These are phyloP conservation scores for Tetracladium setigerum DNA, from an alignment of 495 filamentous ascomycete species.

Conservation along the genomic window DNA sequence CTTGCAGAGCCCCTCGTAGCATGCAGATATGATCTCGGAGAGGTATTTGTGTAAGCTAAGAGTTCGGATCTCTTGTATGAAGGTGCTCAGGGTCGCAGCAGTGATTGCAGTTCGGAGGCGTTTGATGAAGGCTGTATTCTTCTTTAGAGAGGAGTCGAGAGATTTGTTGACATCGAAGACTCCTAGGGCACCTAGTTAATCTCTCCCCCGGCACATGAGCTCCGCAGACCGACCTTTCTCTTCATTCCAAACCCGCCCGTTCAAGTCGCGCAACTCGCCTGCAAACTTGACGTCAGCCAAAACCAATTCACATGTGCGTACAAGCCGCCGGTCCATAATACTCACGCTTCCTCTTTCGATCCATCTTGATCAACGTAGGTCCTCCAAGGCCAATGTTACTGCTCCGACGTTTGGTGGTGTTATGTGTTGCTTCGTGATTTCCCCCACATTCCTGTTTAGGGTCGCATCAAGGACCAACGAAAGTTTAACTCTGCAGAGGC, in stretches of 20 bases:
- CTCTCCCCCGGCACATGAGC: conserved; percentile 1
- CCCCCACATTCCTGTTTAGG: conserved; percentile 21
- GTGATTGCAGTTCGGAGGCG: conserved; percentile 86
- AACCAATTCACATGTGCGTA: conserved; percentile 6
- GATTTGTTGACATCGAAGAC: conserved; percentile 70
- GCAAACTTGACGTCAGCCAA: conserved; percentile 23
- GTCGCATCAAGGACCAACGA: conserved; percentile 18
- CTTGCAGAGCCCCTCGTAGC: conserved; percentile 89
- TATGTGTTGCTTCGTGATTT: conserved; percentile 9
- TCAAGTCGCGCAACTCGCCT: conserved; percentile 89
- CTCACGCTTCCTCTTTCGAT: conserved; percentile 78
- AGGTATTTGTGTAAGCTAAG: conserved; percentile 95
- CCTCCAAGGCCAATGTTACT: background rate
- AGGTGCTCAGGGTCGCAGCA: conserved; percentile 66
- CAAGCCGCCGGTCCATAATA: background rate
- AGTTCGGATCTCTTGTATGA: conserved; percentile 85
- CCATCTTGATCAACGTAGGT: conserved; percentile 45
- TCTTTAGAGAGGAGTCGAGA: conserved; percentile 94
- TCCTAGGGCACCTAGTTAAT: conserved; percentile 40
- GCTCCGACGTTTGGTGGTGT: conserved; percentile 3
- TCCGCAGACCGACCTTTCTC: conserved; percentile 58
- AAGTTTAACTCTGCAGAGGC: conserved; percentile 18
- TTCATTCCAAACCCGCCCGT: conserved; percentile 79
- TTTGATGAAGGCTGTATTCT: conserved; percentile 99
- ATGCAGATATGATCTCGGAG: conserved; percentile 96